These are phyloP conservation scores for Carallia brachiata DNA, from an alignment of 345 rosid species.

Conservation along the genomic window DNA sequence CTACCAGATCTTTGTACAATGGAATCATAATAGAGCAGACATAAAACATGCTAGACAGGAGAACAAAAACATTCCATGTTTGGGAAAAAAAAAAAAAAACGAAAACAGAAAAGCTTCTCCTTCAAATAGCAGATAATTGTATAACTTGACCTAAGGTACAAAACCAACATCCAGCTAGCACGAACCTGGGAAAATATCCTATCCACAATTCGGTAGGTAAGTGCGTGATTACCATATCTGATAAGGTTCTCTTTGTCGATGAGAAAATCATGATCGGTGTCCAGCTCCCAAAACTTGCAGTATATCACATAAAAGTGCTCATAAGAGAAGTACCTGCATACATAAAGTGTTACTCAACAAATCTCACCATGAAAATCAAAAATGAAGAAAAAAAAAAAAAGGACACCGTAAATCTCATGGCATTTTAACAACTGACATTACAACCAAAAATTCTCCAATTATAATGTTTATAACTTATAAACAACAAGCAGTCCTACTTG, in stretches of 20 bases:
- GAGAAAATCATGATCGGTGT: constrained; percentile 91
- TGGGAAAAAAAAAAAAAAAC: background rate
- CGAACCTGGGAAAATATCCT: constrained; percentile 89
- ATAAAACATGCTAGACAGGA: background rate
- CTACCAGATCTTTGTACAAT: background rate
- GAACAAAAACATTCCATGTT: background rate
- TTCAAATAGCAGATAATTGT: background rate
- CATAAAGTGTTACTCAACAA: constrained; percentile 1
- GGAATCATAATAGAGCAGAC: background rate
- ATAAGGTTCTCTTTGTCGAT: constrained; percentile 95
- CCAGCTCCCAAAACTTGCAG: constrained; percentile 99
- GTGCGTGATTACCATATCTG: constrained; percentile 96
- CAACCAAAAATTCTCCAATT: constrained; percentile 6
- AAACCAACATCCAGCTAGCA: constrained; percentile 14
- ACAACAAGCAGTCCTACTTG: too few species aligned
- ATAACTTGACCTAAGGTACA: constrained; percentile 12
- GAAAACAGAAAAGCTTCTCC: background rate
- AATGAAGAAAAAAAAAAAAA: background rate
- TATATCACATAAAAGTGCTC: constrained; percentile 95
- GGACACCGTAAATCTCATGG: background rate
- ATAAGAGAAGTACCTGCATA: constrained; percentile 79
- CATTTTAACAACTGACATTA: background rate
- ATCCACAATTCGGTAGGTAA: constrained; percentile 90
- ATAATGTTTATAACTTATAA: constrained; percentile 3
- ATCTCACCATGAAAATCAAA: background rate